A percentile compares a stretch with the other conserved stretches of the same genome.
Conservation (phyloP, 2,329 filamentous ascomycete species). For the Piedraia hortae region DNA sequence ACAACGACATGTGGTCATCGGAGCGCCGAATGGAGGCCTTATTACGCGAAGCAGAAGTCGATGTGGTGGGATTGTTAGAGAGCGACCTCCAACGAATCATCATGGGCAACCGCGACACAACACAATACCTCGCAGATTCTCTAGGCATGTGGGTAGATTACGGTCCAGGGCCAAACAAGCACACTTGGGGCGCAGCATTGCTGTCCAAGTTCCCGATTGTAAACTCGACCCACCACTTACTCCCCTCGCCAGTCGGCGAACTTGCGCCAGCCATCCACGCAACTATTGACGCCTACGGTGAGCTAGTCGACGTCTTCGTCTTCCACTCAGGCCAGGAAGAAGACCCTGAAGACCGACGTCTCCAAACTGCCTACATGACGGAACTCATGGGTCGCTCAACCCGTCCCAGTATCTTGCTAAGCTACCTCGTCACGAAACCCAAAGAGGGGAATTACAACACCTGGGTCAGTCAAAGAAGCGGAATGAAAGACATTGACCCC, state of each 20-base stretch:
- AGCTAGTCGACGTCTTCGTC: slow-evolving; percentile 75
- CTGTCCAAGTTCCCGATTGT: slow-evolving; percentile 94
- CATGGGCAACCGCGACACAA: slow-evolving; percentile 95
- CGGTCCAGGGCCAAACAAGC: slow-evolving; percentile 91
- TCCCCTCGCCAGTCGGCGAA: slow-evolving; percentile 81
- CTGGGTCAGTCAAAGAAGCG: slow-evolving; percentile 60
- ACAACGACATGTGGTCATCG: slow-evolving; percentile 97
- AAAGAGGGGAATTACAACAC: slow-evolving; percentile 88
- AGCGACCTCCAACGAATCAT: slow-evolving; percentile 90
- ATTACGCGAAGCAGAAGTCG: slow-evolving; percentile 62
- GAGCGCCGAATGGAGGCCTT: slow-evolving; percentile 64
- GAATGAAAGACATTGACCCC: slow-evolving; percentile 86
- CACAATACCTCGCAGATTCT: slow-evolving; percentile 83
- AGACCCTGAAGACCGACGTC: slow-evolving; percentile 65
- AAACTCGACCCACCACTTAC: slow-evolving; percentile 84
- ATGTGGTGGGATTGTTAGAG: slow-evolving; percentile 84
- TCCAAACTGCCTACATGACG: slow-evolving; percentile 66
- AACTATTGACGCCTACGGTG: slow-evolving; percentile 80
- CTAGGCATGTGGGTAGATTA: slow-evolving; percentile 98
- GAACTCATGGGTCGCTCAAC: slow-evolving; percentile 62
- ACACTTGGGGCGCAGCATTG: slow-evolving; percentile 85
- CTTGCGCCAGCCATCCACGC: slow-evolving; percentile 88
- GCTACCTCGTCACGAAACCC: slow-evolving; percentile 78
- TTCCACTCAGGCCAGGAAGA: slow-evolving; percentile 98
- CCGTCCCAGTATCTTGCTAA: slow-evolving; percentile 61